Conservation (phyloP, 495 filamentous ascomycete genomes). For the Penicillium lividum region DNA sequence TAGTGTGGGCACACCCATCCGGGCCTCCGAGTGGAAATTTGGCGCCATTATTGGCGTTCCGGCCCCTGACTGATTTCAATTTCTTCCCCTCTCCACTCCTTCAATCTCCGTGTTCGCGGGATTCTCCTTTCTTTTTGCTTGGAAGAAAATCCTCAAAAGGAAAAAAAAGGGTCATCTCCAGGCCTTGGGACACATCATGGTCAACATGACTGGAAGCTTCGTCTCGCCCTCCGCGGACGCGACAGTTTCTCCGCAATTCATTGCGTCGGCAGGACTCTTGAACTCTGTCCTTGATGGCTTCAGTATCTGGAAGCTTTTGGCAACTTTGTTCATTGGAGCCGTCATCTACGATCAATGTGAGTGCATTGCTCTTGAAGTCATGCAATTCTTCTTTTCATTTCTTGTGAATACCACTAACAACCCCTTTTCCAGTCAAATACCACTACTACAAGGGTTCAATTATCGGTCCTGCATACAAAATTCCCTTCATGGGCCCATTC, state of each 20-base stretch:
- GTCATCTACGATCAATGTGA: conserved; percentile 86
- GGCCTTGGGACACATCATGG: conserved; percentile 46
- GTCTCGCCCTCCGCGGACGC: conserved; percentile 75
- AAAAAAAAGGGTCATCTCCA: conserved; percentile 13
- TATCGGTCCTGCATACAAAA: conserved; percentile 77
- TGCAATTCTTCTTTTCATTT: neutral
- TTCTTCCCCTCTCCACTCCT: conserved; percentile 5
- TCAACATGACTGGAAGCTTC: conserved; percentile 67
- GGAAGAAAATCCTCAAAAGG: neutral
- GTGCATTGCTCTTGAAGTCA: conserved; percentile 27
- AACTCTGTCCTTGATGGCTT: conserved; percentile 54
- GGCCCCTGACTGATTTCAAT: conserved; percentile 31
- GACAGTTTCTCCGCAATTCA: conserved; percentile 50
- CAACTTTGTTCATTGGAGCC: conserved; percentile 66
- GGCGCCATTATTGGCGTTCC: conserved; percentile 23
- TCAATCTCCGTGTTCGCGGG: conserved; percentile 6
- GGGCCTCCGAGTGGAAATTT: conserved; percentile 8
- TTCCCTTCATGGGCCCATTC: conserved; percentile 96
- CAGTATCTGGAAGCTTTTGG: conserved; percentile 61
- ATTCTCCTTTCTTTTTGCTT: conserved; percentile 7
- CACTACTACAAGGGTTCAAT: conserved; percentile 84
- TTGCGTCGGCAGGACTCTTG: conserved; percentile 43
- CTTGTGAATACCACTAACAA: conserved; percentile 7
- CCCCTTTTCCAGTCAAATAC: conserved; percentile 67
- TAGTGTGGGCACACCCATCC: conserved; percentile 9